phyloP scores from a whole-genome alignment of 208 protist genomes.

The Wallacemonas sp. region DNA sequence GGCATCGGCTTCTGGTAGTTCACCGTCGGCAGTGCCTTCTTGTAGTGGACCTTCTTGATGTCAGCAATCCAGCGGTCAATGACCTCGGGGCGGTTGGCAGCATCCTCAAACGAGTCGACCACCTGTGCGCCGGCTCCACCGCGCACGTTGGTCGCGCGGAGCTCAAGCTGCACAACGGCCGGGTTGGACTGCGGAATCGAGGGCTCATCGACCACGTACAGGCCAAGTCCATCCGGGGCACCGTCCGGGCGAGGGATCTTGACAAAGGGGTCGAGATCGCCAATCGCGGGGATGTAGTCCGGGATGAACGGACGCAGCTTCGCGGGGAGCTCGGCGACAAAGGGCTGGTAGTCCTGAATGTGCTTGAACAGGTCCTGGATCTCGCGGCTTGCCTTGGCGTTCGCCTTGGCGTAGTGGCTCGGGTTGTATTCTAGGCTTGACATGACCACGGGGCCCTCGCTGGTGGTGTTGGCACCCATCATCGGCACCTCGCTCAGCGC shows the following conservation, averaged over 20 bases:
- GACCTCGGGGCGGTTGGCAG: conserved; percentile 93
- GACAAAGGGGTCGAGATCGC: conserved; percentile 97
- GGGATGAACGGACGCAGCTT: conserved; percentile 97
- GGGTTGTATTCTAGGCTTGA: conserved; percentile 84
- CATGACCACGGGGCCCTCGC: conserved; percentile 11
- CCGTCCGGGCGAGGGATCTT: conserved; percentile 96
- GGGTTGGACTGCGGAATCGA: conserved; percentile 95
- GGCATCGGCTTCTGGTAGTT: conserved; percentile 97
- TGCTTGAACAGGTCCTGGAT: conserved; percentile 97
- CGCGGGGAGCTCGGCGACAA: conserved; percentile 94
- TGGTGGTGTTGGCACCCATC: conserved; percentile 22
- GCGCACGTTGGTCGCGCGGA: conserved; percentile 76
- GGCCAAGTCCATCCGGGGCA: conserved; percentile 87
- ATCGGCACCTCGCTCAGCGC: conserved; percentile 46
- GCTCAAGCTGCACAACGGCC: conserved; percentile 89
- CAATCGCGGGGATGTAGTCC: conserved; percentile 97
- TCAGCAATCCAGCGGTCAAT: conserved; percentile 96
- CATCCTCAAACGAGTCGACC: conserved; percentile 95
- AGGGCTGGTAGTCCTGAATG: conserved; percentile 95
- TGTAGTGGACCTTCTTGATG: conserved; percentile 96
- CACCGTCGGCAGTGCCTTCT: conserved; percentile 95
- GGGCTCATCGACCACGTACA: conserved; percentile 97
- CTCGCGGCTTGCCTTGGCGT: conserved; percentile 87
- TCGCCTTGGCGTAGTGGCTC: conserved; percentile 81
- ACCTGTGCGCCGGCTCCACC: conserved; percentile 54